Percentiles rank a stretch among this genome's conserved stretches.
Conservation (phyloP, 176 grass and related monocot genomes). For the Oryza glumipatula region DNA sequence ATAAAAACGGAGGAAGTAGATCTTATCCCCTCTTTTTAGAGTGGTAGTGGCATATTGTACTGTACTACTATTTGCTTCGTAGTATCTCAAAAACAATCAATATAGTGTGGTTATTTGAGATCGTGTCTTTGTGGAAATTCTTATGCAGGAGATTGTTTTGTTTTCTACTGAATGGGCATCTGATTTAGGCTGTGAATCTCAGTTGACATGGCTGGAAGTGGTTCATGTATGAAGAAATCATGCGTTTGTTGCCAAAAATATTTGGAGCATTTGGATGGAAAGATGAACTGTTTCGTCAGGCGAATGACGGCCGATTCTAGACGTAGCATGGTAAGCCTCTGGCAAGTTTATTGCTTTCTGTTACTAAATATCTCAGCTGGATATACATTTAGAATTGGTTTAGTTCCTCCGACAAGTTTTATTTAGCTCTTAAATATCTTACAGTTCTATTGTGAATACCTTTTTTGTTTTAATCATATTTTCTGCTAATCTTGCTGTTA, state of each 20-base stretch:
- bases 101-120: too few species aligned
- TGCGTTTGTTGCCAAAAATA: conserved; percentile 28
- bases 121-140: too few species aligned
- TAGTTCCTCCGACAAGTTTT: not conserved
- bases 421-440: not conserved
- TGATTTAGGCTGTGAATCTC: not conserved
- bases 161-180: not conserved
- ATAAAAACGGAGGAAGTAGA: too few species aligned
- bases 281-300: conserved; percentile 42
- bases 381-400: not conserved
- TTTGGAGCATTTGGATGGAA: conserved; percentile 17
- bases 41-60: not conserved
- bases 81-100: too few species aligned
- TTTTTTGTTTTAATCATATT: not conserved
- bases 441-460: not conserved
- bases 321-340: conserved; percentile 39
- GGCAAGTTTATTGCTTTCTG: not conserved
- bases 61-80: too few species aligned
- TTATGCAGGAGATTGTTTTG: not conserved
- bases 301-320: conserved; percentile 39
- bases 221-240: conserved; percentile 18
- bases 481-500: not conserved
- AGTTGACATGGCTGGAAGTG: conserved; percentile 14
- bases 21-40: not conserved
- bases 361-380: not conserved